These are phyloP conservation scores for Allantophomopsis lycopodina DNA, from an alignment of 2,329 filamentous ascomycete species.

Conservation along the genomic window DNA sequence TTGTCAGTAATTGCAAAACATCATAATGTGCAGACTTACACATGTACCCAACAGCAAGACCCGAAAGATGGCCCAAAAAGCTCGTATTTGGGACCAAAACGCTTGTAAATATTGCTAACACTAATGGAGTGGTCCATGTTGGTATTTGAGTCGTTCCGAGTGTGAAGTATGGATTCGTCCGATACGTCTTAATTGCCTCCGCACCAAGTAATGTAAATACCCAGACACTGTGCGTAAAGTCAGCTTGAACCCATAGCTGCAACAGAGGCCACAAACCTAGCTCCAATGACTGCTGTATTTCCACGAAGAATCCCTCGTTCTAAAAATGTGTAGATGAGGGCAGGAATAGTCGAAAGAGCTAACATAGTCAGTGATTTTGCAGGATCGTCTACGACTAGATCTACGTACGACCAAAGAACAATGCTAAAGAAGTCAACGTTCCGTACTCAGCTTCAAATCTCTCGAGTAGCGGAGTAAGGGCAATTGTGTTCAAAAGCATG, in stretches of 20 bases:
- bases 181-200: constrained; percentile 78
- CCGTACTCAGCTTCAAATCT: constrained; percentile 89
- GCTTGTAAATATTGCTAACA: constrained; percentile 59
- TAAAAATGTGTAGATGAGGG: constrained; percentile 64
- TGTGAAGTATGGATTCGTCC: constrained; percentile 64
- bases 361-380: constrained; percentile 4
- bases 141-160: constrained; percentile 57
- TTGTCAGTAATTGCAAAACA: neutral
- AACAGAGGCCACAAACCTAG: constrained; percentile 44
- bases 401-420: constrained; percentile 81
- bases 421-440: constrained; percentile 70
- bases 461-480: constrained; percentile 78
- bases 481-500: constrained; percentile 63
- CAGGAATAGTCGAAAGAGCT: constrained; percentile 74
- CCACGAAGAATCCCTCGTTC: constrained; percentile 59
- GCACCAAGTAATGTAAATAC: constrained; percentile 77
- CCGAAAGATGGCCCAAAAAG: constrained; percentile 76
- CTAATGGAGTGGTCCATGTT: constrained; percentile 82
- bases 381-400: neutral
- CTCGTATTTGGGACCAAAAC: constrained; percentile 72
- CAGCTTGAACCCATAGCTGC: neutral
- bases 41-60: constrained; percentile 71
- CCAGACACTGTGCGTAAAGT: constrained; percentile 53
- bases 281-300: constrained; percentile 66
- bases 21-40: constrained; percentile 38